These are phyloP conservation scores for Picochlorum sp. DNA, from an alignment of 139 green algal species.

Conservation along the genomic window DNA sequence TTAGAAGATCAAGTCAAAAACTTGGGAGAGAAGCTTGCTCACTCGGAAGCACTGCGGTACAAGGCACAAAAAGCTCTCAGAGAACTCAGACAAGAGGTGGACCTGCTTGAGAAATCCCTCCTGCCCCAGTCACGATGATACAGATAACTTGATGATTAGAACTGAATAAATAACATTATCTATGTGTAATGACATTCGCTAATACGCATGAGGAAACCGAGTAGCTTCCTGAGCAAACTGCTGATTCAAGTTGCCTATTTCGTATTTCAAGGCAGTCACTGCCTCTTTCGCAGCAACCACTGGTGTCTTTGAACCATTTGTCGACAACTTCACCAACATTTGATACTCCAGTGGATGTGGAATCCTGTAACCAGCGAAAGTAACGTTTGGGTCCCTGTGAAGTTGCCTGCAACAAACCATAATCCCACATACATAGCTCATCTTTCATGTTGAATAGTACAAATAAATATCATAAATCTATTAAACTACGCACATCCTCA, in stretches of 20 bases:
- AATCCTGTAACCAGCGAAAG: conserved; percentile 91
- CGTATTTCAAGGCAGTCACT: conserved; percentile 39
- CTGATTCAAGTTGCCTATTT: conserved; percentile 19
- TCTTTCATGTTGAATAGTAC: background rate
- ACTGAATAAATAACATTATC: too few species aligned
- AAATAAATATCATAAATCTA: background rate
- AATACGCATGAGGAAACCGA: background rate
- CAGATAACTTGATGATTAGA: too few species aligned
- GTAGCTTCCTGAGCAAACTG: conserved; percentile 14
- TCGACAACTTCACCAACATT: conserved; percentile 77
- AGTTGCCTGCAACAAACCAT: conserved; percentile 39
- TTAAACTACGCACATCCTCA: conserved; percentile 55
- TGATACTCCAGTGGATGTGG: conserved; percentile 86
- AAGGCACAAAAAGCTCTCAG: conserved; percentile 8
- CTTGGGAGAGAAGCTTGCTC: conserved; percentile 7
- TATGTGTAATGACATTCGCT: background rate
- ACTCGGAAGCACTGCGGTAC: conserved; percentile 23
- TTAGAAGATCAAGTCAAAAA: conserved; percentile 3
- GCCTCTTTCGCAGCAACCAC: conserved; percentile 35
- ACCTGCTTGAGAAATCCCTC: background rate
- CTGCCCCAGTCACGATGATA: too few species aligned
- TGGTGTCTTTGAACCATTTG: conserved; percentile 46
- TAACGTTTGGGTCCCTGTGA: conserved; percentile 54
- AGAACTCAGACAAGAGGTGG: conserved; percentile 16
- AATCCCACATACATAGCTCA: background rate